Conservation (phyloP, 2,329 filamentous ascomycete genomes). For the Ascosphaera aggregata region DNA sequence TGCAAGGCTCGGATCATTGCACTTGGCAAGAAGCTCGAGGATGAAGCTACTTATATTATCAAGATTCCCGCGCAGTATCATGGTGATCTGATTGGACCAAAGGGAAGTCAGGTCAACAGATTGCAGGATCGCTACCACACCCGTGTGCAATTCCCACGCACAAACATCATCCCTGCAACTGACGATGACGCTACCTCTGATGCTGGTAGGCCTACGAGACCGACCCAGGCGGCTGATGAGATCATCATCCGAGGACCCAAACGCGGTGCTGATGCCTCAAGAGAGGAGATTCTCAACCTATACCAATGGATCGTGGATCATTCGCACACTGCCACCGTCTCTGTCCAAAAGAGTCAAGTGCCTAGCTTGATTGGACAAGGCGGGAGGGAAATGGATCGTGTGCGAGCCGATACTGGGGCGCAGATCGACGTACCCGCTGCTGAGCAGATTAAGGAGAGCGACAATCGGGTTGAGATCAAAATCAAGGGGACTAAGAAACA, state of each 20-base stretch:
- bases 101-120: slow-evolving; percentile 71
- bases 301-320: slow-evolving; percentile 81
- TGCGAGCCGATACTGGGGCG: slow-evolving; percentile 63
- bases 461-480: slow-evolving; percentile 57
- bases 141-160: slow-evolving; percentile 80
- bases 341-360: slow-evolving; percentile 75
- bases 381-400: slow-evolving; percentile 72
- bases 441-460: slow-evolving; percentile 41
- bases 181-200: slow-evolving; percentile 53
- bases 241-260: slow-evolving; percentile 79
- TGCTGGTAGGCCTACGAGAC: slow-evolving; percentile 33
- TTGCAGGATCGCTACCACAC: slow-evolving; percentile 86
- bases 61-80: slow-evolving; percentile 92
- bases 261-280: slow-evolving; percentile 76
- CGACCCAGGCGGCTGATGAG: slow-evolving; percentile 63
- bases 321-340: slow-evolving; percentile 54
- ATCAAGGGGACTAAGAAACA: slow-evolving; percentile 83
- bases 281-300: slow-evolving; percentile 73
- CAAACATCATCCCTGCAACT: slow-evolving; percentile 15
- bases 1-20: slow-evolving; percentile 62
- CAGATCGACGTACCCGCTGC: slow-evolving; percentile 79
- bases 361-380: slow-evolving; percentile 85
- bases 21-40: slow-evolving; percentile 61
- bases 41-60: slow-evolving; percentile 67
- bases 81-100: slow-evolving; percentile 73